Percentiles rank a stretch among this genome's conserved stretches.
Evolutionary conservation across 164 flowering plant genomes (phyloP).

Genomic region (Vitis labrusca): DNA sequence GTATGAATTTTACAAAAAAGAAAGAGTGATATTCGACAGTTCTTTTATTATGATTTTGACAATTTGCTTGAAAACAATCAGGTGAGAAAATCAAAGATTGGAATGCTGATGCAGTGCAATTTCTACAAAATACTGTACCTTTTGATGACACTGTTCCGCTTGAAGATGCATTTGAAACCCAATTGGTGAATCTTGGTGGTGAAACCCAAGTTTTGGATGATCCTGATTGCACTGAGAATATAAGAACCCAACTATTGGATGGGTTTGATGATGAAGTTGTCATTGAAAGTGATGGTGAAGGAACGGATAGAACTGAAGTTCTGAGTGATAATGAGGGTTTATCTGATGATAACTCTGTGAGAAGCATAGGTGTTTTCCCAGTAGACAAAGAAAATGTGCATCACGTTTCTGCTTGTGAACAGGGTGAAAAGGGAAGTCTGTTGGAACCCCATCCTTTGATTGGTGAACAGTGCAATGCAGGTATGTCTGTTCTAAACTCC

Average conservation of each 20-base stretch:
- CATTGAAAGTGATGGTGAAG: slow-evolving; percentile 41
- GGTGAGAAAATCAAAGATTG: slow-evolving; percentile 22
- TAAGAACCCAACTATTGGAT: slow-evolving; percentile 40
- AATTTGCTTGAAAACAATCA: background rate
- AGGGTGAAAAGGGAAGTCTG: slow-evolving; percentile 14
- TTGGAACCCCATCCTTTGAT: slow-evolving; percentile 14
- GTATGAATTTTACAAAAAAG: no score
- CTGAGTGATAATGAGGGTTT: slow-evolving; percentile 31
- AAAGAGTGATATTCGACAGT: no score
- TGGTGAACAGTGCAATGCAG: slow-evolving; percentile 22
- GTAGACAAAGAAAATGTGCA: slow-evolving; percentile 16
- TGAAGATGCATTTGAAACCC: slow-evolving; percentile 39
- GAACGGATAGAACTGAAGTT: slow-evolving; percentile 37
- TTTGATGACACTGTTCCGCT: slow-evolving; percentile 28
- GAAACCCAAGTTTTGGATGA: slow-evolving; percentile 26
- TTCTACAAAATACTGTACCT: slow-evolving; percentile 17
- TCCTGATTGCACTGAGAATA: slow-evolving; percentile 19
- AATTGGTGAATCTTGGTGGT: slow-evolving; percentile 15
- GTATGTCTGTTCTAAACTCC: slow-evolving; percentile 14
- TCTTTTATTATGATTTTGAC: background rate
- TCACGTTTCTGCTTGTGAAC: slow-evolving; percentile 3
- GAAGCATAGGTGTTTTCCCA: slow-evolving; percentile 3
- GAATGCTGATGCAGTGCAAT: slow-evolving; percentile 11
- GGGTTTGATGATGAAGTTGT: slow-evolving; percentile 24
- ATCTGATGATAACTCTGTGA: slow-evolving; percentile 22